Evolutionary conservation across 2,329 filamentous ascomycete species (phyloP).

Genomic region (Chaetoscypha palmicola): DNA sequence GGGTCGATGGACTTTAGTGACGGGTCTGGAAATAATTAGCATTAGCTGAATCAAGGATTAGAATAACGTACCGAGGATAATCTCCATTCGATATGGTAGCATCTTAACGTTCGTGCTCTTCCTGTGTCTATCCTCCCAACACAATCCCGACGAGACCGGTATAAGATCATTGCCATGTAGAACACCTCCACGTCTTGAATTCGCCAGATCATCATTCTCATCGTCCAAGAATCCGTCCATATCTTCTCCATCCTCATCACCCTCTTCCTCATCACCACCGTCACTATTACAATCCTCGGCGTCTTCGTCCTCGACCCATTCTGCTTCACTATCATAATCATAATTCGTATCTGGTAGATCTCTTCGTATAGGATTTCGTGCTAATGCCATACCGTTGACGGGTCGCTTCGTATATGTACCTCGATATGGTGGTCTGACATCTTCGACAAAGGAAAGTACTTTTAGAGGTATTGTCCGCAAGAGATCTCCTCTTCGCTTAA

Average conservation of each 20-base stretch:
- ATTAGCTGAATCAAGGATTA: not conserved
- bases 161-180: slow-evolving; percentile 58
- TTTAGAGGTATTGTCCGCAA: slow-evolving; percentile 27
- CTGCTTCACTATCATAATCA: slow-evolving; percentile 79
- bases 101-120: slow-evolving; percentile 43
- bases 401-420: slow-evolving; percentile 56
- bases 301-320: slow-evolving; percentile 68
- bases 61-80: slow-evolving; percentile 40
- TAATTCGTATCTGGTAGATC: slow-evolving; percentile 61
- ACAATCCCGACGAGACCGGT: slow-evolving; percentile 72
- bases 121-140: slow-evolving; percentile 62
- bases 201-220: slow-evolving; percentile 56
- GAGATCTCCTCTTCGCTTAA: slow-evolving; percentile 18
- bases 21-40: slow-evolving; percentile 24
- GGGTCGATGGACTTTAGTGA: slow-evolving; percentile 64
- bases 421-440: slow-evolving; percentile 63
- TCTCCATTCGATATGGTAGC: slow-evolving; percentile 63
- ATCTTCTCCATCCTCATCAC: slow-evolving; percentile 61
- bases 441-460: slow-evolving; percentile 46
- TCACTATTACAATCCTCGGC: slow-evolving; percentile 50
- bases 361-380: slow-evolving; percentile 47
- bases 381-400: slow-evolving; percentile 41
- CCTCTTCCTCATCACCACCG: slow-evolving; percentile 62
- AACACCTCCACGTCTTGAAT: slow-evolving; percentile 47
- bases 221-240: slow-evolving; percentile 60